phyloP scores from a whole-genome alignment of 768 basidiomycete genomes.

The Amanita pseudoporphyria region DNA sequence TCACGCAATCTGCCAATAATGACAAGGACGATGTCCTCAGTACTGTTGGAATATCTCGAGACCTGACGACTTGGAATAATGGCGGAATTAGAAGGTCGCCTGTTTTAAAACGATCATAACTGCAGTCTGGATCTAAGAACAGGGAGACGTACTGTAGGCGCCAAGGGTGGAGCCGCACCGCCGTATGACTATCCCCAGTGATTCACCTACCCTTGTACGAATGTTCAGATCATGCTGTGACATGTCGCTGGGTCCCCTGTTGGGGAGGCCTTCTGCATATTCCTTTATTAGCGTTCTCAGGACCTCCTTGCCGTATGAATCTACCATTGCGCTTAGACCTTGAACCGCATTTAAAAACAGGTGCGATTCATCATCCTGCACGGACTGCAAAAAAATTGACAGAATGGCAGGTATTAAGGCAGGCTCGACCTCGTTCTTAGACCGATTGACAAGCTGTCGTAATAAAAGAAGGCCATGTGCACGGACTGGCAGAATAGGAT shows the following conservation, averaged over 20 bases:
- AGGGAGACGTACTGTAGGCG: slow-evolving; percentile 44
- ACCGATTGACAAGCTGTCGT: slow-evolving; percentile 55
- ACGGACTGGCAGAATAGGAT: slow-evolving; percentile 87
- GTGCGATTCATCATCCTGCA: slow-evolving; percentile 94
- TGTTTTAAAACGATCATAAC: slow-evolving; percentile 18
- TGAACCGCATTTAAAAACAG: slow-evolving; percentile 90
- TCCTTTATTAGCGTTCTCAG: slow-evolving; percentile 53
- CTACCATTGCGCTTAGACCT: slow-evolving; percentile 80
- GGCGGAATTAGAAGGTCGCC: slow-evolving; percentile 67
- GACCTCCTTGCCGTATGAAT: slow-evolving; percentile 67
- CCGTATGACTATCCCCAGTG: slow-evolving; percentile 66
- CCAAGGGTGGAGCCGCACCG: slow-evolving; percentile 62
- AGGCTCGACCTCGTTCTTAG: slow-evolving; percentile 28
- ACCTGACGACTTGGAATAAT: slow-evolving; percentile 55
- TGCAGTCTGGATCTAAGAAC: neutral
- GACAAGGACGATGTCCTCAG: slow-evolving; percentile 53
- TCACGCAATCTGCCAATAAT: slow-evolving; percentile 66
- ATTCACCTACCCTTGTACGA: slow-evolving; percentile 76
- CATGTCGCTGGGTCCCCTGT: slow-evolving; percentile 33
- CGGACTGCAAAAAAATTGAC: slow-evolving; percentile 74
- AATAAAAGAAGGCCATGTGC: slow-evolving; percentile 86
- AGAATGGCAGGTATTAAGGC: slow-evolving; percentile 77
- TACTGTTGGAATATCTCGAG: slow-evolving; percentile 52
- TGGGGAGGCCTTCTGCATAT: slow-evolving; percentile 49
- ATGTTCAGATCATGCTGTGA: slow-evolving; percentile 63